These are phyloP conservation scores for Neurospora discreta DNA, from an alignment of 495 filamentous ascomycete species.

Conservation along the genomic window DNA sequence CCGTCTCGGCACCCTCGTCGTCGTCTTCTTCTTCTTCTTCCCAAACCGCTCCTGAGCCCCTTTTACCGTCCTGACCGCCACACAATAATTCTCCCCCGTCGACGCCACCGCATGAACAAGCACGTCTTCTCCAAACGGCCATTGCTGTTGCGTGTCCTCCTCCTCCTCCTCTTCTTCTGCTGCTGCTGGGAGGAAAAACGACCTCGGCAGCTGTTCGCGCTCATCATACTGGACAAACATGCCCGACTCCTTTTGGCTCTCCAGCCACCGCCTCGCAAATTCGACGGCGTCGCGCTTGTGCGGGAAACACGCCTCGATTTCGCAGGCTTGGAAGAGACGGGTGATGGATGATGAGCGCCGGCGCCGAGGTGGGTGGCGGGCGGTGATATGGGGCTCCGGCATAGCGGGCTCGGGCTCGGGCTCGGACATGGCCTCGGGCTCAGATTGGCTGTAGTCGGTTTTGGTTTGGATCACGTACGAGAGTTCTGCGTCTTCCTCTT, in stretches of 20 bases:
- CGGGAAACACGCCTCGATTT: constrained; percentile 29
- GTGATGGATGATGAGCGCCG: constrained; percentile 1
- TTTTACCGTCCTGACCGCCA: constrained; percentile 21
- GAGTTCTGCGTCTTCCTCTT: constrained; percentile 8
- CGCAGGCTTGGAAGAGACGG: constrained; percentile 21
- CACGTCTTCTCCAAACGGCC: constrained; percentile 37
- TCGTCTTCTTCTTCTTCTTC: too few species aligned
- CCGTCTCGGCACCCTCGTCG: not conserved
- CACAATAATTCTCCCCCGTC: constrained; percentile 30
- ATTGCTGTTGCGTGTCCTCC: constrained; percentile 7
- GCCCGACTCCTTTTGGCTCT: constrained; percentile 2
- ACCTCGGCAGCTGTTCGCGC: constrained; percentile 3
- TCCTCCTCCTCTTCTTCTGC: not conserved
- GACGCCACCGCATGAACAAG: constrained; percentile 30
- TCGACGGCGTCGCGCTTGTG: constrained; percentile 18
- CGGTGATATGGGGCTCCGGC: not conserved
- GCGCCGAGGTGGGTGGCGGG: not conserved
- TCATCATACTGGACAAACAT: constrained; percentile 33
- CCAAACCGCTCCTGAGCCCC: constrained; percentile 11
- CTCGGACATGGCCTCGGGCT: too few species aligned
- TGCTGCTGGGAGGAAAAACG: too few species aligned
- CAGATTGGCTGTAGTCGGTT: constrained; percentile 27
- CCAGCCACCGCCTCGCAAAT: constrained; percentile 18
- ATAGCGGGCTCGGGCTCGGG: too few species aligned
- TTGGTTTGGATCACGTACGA: constrained; percentile 34